A percentile compares a stretch with the other conserved stretches of the same genome.
Evolutionary conservation across 2,329 filamentous ascomycete species (phyloP).

Genomic region (Didymella lethalis): DNA sequence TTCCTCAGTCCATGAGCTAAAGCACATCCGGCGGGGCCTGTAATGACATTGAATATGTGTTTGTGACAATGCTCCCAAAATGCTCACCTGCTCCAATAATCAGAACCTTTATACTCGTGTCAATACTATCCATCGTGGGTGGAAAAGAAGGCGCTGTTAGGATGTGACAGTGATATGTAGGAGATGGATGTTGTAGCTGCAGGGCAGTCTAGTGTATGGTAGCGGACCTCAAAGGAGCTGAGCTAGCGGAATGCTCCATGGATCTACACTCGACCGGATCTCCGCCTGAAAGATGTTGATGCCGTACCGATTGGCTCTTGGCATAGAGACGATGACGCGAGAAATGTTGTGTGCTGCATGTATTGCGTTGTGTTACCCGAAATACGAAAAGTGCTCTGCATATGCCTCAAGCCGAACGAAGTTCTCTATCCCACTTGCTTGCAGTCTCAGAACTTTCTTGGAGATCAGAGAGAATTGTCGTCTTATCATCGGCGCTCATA

Average conservation of each 20-base stretch:
- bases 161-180: too few relatives aligned
- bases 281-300: conserved; percentile 22
- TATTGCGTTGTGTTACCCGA: conserved; percentile 1
- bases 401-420: background rate
- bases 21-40: conserved; percentile 54
- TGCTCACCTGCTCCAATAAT: conserved; percentile 37
- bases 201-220: conserved; percentile 13
- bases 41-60: conserved; percentile 6
- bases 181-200: background rate
- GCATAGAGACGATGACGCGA: background rate
- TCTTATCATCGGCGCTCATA: too few relatives aligned
- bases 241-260: conserved; percentile 20
- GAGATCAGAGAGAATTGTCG: too few relatives aligned
- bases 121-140: conserved; percentile 1
- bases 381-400: background rate
- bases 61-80: too few relatives aligned
- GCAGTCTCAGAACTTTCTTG: too few relatives aligned
- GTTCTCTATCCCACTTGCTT: background rate
- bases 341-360: background rate
- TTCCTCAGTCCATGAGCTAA: conserved; percentile 55
- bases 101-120: conserved; percentile 31
- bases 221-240: conserved; percentile 16
- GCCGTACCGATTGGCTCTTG: conserved; percentile 7
- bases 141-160: too few relatives aligned
- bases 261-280: conserved; percentile 28